Conservation (phyloP, 139 green algal species). For the Chlorella vulgaris region DNA sequence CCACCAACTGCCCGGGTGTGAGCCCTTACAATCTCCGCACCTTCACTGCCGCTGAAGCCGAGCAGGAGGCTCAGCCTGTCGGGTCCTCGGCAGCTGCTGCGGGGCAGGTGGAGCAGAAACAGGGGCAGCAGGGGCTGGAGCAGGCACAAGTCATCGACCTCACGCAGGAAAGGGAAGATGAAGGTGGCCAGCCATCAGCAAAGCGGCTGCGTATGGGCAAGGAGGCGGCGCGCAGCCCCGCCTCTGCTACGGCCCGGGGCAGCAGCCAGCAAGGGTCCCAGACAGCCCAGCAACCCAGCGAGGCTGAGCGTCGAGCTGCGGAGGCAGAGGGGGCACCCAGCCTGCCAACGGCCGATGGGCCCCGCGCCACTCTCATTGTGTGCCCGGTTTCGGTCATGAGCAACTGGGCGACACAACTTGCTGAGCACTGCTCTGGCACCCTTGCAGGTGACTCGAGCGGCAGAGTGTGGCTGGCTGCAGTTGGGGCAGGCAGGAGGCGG, state of each 20-base stretch:
- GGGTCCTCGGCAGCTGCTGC: conserved; percentile 8
- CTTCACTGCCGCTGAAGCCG: background rate
- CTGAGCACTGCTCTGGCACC: conserved; percentile 61
- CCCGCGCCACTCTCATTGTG: conserved; percentile 65
- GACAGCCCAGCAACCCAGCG: background rate
- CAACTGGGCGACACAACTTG: conserved; percentile 70
- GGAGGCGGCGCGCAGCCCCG: background rate
- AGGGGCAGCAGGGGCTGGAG: background rate
- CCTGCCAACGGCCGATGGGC: conserved; percentile 39
- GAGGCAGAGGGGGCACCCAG: conserved; percentile 10
- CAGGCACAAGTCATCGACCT: background rate
- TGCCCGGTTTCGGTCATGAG: conserved; percentile 71
- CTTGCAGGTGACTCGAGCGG: conserved; percentile 42
- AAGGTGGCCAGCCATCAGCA: background rate
- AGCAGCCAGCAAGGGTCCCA: background rate
- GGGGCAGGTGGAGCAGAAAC: conserved; percentile 2
- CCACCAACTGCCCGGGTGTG: conserved; percentile 60
- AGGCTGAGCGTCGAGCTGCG: conserved; percentile 21
- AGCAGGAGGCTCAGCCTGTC: background rate
- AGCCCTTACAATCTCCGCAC: conserved; percentile 11
- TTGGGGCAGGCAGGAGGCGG: too few relatives aligned
- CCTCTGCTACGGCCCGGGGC: background rate
- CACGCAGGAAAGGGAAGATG: conserved; percentile 2
- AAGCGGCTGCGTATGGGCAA: conserved; percentile 34
- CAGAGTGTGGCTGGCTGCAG: background rate